Conservation (phyloP, 257 asterid species). For the Solanum appendiculatum region DNA sequence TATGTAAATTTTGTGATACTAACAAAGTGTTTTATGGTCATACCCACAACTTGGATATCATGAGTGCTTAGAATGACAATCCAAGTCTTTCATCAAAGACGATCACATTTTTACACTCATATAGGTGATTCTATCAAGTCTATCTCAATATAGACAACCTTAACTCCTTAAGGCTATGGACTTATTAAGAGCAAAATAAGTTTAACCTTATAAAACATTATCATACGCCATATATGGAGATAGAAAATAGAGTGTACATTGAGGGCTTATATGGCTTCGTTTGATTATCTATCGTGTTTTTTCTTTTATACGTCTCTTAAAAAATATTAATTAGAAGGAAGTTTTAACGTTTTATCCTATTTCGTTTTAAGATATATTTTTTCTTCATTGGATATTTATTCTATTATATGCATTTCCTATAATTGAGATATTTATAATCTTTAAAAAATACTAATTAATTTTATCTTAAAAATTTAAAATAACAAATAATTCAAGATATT, state of each 20-base stretch:
- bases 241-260: neutral
- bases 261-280: neutral
- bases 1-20: neutral
- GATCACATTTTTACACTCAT: neutral
- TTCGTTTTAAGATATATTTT: too few species aligned
- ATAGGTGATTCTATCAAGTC: neutral
- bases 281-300: neutral
- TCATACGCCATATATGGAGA: neutral
- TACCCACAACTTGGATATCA: neutral
- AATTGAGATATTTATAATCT: neutral
- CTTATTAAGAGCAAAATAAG: neutral
- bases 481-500: too few species aligned
- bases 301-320: neutral
- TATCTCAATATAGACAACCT: neutral
- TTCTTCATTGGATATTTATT: too few species aligned
- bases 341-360: neutral
- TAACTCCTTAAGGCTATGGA: neutral
- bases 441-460: too few species aligned
- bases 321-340: too few species aligned
- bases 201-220: neutral
- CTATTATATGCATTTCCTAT: neutral
- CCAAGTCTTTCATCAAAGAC: too few species aligned
- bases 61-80: neutral
- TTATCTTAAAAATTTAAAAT: too few species aligned
- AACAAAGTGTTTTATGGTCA: neutral